Evolutionary conservation across 2,329 filamentous ascomycete genomes (phyloP).

Genomic region (Ophiostoma ips): DNA sequence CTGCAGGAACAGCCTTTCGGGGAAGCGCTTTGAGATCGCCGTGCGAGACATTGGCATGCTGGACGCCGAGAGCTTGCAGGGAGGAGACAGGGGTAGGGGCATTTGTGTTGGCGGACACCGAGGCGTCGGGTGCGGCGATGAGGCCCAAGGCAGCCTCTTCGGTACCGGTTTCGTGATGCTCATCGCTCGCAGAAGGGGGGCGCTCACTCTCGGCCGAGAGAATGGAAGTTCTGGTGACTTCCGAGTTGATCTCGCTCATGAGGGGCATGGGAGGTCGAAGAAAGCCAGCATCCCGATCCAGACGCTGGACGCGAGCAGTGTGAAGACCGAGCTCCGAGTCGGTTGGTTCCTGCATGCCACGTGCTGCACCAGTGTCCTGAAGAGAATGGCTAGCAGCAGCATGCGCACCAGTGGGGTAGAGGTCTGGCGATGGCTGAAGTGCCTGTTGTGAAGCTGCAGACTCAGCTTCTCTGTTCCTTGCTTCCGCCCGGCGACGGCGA

Average conservation of each 20-base stretch:
- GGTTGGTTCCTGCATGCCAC: background rate
- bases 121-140: conserved; percentile 15
- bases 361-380: background rate
- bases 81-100: conserved; percentile 32
- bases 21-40: conserved; percentile 43
- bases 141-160: conserved; percentile 31
- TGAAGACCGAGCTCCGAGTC: conserved; percentile 12
- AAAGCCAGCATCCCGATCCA: conserved; percentile 24
- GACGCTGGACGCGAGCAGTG: conserved; percentile 35
- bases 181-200: conserved; percentile 53
- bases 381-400: conserved; percentile 5
- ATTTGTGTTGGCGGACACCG: conserved; percentile 39
- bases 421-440: conserved; percentile 24
- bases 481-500: conserved; percentile 37
- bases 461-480: conserved; percentile 36
- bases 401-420: conserved; percentile 9
- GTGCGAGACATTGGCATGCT: conserved; percentile 50
- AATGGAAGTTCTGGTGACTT: conserved; percentile 77
- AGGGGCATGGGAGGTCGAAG: conserved; percentile 71
- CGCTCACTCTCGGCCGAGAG: conserved; percentile 67
- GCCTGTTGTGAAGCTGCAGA: conserved; percentile 32
- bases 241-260: conserved; percentile 75
- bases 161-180: conserved; percentile 20
- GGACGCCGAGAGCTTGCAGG: conserved; percentile 49
- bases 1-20: conserved; percentile 23